These are phyloP conservation scores for Agrostemma githago DNA, from an alignment of 148 eudicot species.

Conservation along the genomic window DNA sequence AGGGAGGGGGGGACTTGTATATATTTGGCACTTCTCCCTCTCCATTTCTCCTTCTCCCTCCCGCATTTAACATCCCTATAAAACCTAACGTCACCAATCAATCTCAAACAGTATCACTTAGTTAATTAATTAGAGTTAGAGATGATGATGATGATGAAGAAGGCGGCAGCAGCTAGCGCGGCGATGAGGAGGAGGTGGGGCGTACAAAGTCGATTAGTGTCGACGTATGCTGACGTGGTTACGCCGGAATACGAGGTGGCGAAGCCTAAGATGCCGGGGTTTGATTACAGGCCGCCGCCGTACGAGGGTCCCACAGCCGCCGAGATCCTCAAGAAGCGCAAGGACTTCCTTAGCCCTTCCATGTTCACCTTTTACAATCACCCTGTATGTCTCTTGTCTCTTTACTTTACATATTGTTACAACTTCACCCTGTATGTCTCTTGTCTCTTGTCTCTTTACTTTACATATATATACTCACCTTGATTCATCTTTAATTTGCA, in stretches of 20 bases:
- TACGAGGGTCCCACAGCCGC: conserved; percentile 72
- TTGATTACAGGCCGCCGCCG: conserved; percentile 78
- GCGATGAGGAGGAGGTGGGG: neutral
- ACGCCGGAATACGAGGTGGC: conserved; percentile 15
- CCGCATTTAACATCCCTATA: neutral
- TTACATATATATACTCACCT: no score
- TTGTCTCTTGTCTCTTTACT: no score
- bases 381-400: conserved; percentile 61
- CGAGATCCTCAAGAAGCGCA: conserved; percentile 65
- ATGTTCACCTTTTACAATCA: conserved; percentile 68
- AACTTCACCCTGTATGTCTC: conserved; percentile 65
- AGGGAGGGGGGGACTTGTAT: neutral
- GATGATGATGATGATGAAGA: neutral
- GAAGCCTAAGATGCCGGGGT: conserved; percentile 50
- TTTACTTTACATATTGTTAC: conserved; percentile 22
- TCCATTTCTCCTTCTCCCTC: neutral
- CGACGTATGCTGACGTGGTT: conserved; percentile 7
- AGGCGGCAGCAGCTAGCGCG: neutral
- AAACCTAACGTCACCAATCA: neutral
- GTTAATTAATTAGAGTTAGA: no score
- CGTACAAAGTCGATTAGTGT: neutral
- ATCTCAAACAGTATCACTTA: no score
- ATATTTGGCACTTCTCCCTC: neutral
- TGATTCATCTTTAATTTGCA: no score
- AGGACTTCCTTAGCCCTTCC: conserved; percentile 79